Evolutionary conservation across 1,139 yeast species (phyloP), one percentile per base, ranked within the genome.

Genomic region (Barnettozyma hawaiiensis): DNA sequence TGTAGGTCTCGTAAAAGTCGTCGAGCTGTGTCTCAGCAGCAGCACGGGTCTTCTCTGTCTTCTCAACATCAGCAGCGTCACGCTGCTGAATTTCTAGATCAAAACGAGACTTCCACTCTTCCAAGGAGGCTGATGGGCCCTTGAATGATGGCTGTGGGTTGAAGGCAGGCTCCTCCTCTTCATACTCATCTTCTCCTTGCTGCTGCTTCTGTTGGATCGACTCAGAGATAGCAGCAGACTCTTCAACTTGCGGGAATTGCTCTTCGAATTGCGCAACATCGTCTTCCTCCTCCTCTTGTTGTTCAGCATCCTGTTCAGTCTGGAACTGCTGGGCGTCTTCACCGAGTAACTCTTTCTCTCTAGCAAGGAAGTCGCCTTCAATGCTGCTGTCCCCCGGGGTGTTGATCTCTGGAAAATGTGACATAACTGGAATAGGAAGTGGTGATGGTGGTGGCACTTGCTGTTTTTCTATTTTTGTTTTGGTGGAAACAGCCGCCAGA

Each of bases 1-100:
- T 89, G 72, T 94, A 94, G 60, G 83, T 84, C 55, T 89, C 96
- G 65, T 94, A 94, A 66, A 92, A 92, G 53, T 86, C 96, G 62
- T 92, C 97, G 58, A 90, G 81, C 42, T 92, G 81, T 60, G 80
- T 78, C 58, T 81, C 78, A n/a, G 98, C 98, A 50, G 82, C 81
- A 39, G 76, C 73, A 44, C 83, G 73, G 47, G 87, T 74, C 48
- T 82, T 90, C 37, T 71, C 70, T 61, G 85, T 78, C 61, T 79
- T 85, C 52, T 76, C 70, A 16, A 69, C 69, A 54, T 85, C 83
- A 50, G 78, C 77, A 52, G 76, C 81, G 60, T 94, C 98, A 61
- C 96, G 78, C 59, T 86, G 79, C 45, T 75, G 72, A 50, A 94
- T 83, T 61, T 90, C 97, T 48, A 82, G 71, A 43, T 81, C 85